Base-by-base conservation (phyloP, 164 flowering plant genomes). In the Kingdonia uniflora region DNA sequence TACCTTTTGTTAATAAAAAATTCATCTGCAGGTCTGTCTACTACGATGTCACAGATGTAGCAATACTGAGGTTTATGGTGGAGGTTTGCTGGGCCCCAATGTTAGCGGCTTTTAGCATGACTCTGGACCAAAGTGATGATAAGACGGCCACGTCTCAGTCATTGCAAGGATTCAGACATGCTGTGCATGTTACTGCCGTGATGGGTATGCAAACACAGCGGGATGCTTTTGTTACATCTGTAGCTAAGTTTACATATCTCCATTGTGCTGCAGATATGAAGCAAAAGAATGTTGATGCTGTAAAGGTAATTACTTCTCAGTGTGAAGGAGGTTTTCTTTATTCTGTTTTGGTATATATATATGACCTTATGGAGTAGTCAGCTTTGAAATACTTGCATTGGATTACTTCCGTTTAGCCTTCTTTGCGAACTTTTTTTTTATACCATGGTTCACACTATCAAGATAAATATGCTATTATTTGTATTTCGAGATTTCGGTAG, bases 51-150 rank as follows among this genome's bases (percentile, higher is more conserved):
- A 56, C 92, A 25, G 97, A 94, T 80, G 74, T 68, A 44, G 78
- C 87, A 54, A 94, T 94, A 61, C 65, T 94, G 74, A 80, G 95
- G 64, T 94, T 89, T 63, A 94, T 94, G 97, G 78, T 80, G 67
- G 99, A 94, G 63, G 96, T 80, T 46, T 86, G 92, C 73, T 94
- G 99, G 99, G 99, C 92, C 44, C 99, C 99, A 19, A 87, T 94
- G 92, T 76, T 94, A 44, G 99, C 97, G 70, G 99, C 99, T 33
- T 87, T 89, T 63, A 94, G 99, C 67, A 75, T 94, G 59, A 87
- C 90, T 51, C 81, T 94, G 61, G 99, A 89, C 70, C 99, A 87
- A 72, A 94, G 90, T 73, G 97, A 94, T 74, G 96, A 89, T 63
- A 83, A 68, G 69, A 74, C 76, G 42, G 87, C 89, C 54, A 80